Evolutionary conservation across 2,329 filamentous ascomycete genomes (phyloP), one percentile per base, ranked within the genome.

Genomic region (Beauveria caledonica): DNA sequence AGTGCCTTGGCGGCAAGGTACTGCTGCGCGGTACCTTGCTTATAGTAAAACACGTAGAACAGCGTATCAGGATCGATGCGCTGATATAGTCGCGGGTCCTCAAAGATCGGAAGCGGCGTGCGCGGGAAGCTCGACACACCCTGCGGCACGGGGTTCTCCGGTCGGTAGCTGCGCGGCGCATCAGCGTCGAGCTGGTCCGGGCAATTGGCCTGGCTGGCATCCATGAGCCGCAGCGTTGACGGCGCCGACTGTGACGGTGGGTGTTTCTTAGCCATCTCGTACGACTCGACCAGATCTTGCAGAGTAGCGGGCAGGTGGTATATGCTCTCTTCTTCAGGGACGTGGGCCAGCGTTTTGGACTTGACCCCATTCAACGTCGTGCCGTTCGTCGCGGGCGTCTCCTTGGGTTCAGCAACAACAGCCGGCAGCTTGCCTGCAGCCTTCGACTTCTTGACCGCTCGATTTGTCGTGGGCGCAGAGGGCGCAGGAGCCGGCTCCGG

Each of bases 11-110:
- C 94, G 1, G 94, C 92, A 62, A 97, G 81, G 71, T 92, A 97
- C 72, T 99, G 94, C 73, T 97, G 92, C 67, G 96, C 92, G 1
- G 92, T 92, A 27, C 92, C 92, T 74, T 99, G 94, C 67, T 93
- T 91, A 79, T 99, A 99, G 80, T 99, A 99, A 76, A 99, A 99
- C 50, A 96, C 89, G 76, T 99, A 99, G 76, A 99, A 99, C 10
- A 99, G 80, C 33, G 93, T 96, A 71, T 99, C 94, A 0, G 92
- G 92, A 69, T 99, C 94, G 63, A 99, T 93, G 61, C 90, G 84
- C 27, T 84, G 84, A 74, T 97, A 99, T 63, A 99, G 76, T 51
- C 89, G 82, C 39, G 91, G 89, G 73, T 99, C 92, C 67, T 97
- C 92, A 67, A 97, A 93, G 65, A 97, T 91, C 2, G 88, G 78